phyloP scores from a whole-genome alignment of 805 yeast genomes.

The Metschnikowia anglica region DNA sequence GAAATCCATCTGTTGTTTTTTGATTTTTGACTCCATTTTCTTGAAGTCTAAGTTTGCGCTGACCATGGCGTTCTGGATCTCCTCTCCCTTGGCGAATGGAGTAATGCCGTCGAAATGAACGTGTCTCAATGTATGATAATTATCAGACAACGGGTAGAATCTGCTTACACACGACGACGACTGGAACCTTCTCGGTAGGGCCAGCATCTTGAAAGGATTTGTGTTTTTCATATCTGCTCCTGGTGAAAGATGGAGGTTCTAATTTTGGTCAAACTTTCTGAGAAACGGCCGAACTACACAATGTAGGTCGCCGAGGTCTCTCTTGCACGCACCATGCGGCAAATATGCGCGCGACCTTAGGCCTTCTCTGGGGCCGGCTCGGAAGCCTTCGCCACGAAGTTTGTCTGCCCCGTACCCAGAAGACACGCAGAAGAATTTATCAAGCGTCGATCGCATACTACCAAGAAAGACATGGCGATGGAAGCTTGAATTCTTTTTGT shows the following conservation, averaged over 20 bases:
- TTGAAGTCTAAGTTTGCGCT: conserved; percentile 59
- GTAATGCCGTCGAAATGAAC: conserved; percentile 45
- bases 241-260: neutral
- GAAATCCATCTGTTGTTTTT: conserved; percentile 38
- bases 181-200: conserved; percentile 15
- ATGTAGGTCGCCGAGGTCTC: no score
- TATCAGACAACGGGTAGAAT: conserved; percentile 34
- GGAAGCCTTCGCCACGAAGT: no score
- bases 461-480: no score
- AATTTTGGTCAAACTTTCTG: neutral
- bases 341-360: no score
- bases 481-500: no score
- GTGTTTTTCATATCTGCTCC: neutral
- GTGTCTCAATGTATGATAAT: conserved; percentile 38
- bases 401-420: no score
- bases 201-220: neutral
- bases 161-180: conserved; percentile 20
- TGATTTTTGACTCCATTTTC: conserved; percentile 49
- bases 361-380: no score
- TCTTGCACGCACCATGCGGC: no score
- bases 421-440: no score
- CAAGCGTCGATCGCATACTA: no score
- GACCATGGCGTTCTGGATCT: conserved; percentile 56
- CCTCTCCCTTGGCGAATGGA: conserved; percentile 46
- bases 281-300: no score